These are phyloP conservation scores for Boletus reticuloceps DNA, from an alignment of 768 basidiomycete species.

Conservation along the genomic window DNA sequence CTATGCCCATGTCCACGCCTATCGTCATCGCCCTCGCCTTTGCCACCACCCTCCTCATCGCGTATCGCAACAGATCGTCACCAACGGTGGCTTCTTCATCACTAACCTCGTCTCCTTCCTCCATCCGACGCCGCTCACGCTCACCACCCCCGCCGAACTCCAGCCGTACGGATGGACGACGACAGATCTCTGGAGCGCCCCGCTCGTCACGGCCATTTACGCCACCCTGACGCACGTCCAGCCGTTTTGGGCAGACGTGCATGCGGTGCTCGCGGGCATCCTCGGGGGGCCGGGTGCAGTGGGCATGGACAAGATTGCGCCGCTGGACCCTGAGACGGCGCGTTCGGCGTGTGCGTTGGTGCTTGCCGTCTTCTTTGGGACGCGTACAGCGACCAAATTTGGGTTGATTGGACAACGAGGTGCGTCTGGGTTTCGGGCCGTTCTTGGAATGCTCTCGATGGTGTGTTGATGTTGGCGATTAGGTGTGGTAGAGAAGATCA, in stretches of 20 bases:
- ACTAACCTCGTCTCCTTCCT: conserved; percentile 73
- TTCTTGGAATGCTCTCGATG: not conserved
- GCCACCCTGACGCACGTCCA: conserved; percentile 85
- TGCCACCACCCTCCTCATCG: not conserved
- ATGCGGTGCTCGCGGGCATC: conserved; percentile 45
- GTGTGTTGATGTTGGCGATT: not conserved
- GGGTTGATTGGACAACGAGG: conserved; percentile 23
- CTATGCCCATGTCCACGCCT: too few species aligned
- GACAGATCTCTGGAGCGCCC: conserved; percentile 83
- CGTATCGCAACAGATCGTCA: conserved; percentile 46
- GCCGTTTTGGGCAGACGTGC: conserved; percentile 72
- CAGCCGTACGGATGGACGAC: conserved; percentile 83
- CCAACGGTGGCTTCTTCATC: conserved; percentile 82
- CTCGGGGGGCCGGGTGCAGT: conserved; percentile 34
- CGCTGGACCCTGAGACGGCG: conserved; percentile 62
- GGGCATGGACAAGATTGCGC: conserved; percentile 32
- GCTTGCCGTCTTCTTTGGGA: conserved; percentile 57
- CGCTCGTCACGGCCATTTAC: conserved; percentile 72
- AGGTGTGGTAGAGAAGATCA: conserved; percentile 26
- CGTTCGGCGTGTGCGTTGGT: conserved; percentile 70
- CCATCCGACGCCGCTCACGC: conserved; percentile 61
- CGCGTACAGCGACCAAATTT: conserved; percentile 67
- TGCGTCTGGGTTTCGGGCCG: not conserved
- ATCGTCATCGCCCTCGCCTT: too few species aligned
- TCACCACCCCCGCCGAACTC: conserved; percentile 80